phyloP scores from a whole-genome alignment of 257 asterid genomes.

The Voacanga thouarsii region DNA sequence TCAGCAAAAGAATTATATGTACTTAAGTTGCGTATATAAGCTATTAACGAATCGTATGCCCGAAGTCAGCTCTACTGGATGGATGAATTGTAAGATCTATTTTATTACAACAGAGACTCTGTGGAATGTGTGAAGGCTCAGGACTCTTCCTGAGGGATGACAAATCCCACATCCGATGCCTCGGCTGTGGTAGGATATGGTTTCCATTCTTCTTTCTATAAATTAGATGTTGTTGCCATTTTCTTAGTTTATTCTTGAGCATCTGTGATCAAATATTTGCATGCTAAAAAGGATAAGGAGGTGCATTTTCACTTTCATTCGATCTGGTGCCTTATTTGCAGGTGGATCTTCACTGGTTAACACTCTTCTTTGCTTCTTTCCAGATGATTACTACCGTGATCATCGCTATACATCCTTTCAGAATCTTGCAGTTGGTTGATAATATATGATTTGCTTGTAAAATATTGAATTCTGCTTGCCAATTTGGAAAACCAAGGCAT shows the following conservation, averaged over 20 bases:
- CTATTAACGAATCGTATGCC: no score
- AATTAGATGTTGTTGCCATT: background rate
- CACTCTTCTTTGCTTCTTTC: no score
- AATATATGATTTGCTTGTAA: no score
- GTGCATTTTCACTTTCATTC: no score
- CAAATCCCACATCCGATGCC: conserved; percentile 67
- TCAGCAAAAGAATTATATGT: conserved; percentile 83
- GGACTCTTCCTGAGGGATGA: conserved; percentile 70
- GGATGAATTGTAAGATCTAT: conserved; percentile 11
- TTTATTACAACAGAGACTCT: conserved; percentile 67
- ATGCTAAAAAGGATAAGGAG: no score
- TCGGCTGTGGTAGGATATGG: conserved; percentile 54
- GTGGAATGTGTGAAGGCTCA: conserved; percentile 72
- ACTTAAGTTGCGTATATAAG: background rate
- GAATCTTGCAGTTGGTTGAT: no score
- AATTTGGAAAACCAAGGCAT: no score
- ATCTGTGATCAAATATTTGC: background rate
- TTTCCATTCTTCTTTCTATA: background rate
- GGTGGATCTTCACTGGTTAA: conserved; percentile 91
- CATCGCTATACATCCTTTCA: no score
- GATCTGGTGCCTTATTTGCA: conserved; percentile 20
- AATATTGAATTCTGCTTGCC: no score
- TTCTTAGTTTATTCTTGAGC: conserved; percentile 1
- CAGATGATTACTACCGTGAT: no score
- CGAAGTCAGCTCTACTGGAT: background rate